Base-by-base conservation (phyloP, 192 early-diverging fungal genomes). In the Backusella australiensis region DNA sequence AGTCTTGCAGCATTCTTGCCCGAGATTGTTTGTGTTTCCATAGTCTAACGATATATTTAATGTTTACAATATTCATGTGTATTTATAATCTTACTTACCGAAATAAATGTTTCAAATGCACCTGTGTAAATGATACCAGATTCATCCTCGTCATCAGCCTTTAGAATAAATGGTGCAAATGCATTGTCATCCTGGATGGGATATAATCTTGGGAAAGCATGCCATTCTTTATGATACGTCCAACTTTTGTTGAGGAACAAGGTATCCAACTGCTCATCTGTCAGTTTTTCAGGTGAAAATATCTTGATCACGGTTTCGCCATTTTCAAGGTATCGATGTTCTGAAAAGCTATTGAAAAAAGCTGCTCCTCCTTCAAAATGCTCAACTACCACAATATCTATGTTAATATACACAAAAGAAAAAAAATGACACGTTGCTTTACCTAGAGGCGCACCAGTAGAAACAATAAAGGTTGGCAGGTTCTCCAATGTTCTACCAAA, bases 1-100 rank as follows among this genome's bases (percentile, higher is more conserved):
- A 92, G 70, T 68, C 86, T 79, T 21, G 83, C 88, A 29, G 88
- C 79, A 71, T 92, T 92, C 35, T 84, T 84, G 41, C 85, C 82
- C 0, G 89, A 79, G 1, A 92, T 78, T 3, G 88, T 88, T 72
- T 89, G 85, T 12, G 89, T 88, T 83, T 92, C 91, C 91, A 92
- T 92, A 49, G 91, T 88, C 83, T 89, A 79, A 26, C 7, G 23
- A 63, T 4, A 9, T 29, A 26, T 9, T 23, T 63, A 29, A 26
- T 56, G 8, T 21, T 21, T 29, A 4, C 26, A 63, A 29, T 26
- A 12, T 14, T 21, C 1, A 63, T 63, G 4, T 63, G 52, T 44
- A 68, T 67, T 23, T 9, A 12, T 32, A 4, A 29, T 32, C 12
- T 66, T 44, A n/a, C 79, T 79, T 78, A 84, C 87, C 70, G 90